phyloP scores from a whole-genome alignment of 2,329 filamentous ascomycete genomes.

The Coniochaeta hoffmannii region DNA sequence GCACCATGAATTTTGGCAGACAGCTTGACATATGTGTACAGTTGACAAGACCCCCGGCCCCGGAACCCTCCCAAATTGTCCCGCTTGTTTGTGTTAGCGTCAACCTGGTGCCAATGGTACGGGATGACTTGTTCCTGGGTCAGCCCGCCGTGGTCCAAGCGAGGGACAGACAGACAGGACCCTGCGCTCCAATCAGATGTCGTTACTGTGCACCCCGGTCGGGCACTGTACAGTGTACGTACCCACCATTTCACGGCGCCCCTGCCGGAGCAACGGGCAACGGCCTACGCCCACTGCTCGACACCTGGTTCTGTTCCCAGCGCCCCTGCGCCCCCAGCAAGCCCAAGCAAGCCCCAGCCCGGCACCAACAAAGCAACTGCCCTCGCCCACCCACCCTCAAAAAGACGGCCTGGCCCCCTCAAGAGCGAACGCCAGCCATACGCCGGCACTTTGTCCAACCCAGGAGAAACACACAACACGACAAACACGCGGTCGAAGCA shows the following conservation, averaged over 20 bases:
- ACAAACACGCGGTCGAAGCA: constrained; percentile 1
- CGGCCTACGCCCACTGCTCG: background rate
- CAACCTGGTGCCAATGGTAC: background rate
- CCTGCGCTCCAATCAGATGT: background rate
- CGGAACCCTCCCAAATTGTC: background rate
- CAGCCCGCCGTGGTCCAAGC: background rate
- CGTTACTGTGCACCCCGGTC: background rate
- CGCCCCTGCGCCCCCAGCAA: background rate
- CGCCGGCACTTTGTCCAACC: background rate
- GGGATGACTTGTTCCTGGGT: background rate
- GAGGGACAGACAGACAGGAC: background rate
- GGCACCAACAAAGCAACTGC: background rate
- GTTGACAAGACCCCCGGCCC: background rate
- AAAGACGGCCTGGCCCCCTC: background rate
- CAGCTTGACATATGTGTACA: background rate
- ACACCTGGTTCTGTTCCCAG: background rate
- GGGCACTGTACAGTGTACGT: constrained; percentile 2
- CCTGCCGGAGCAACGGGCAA: background rate
- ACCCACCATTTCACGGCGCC: background rate
- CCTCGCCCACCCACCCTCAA: background rate
- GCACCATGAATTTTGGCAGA: background rate
- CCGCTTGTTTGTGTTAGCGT: background rate
- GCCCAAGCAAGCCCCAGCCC: background rate
- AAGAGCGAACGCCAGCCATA: constrained; percentile 1
- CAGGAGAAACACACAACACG: constrained; percentile 2